A percentile compares a stretch with the other conserved stretches of the same genome.
These are phyloP conservation scores for Colletotrichum cordylinicola DNA, from an alignment of 2,329 filamentous ascomycete genomes.

Conservation along the genomic window DNA sequence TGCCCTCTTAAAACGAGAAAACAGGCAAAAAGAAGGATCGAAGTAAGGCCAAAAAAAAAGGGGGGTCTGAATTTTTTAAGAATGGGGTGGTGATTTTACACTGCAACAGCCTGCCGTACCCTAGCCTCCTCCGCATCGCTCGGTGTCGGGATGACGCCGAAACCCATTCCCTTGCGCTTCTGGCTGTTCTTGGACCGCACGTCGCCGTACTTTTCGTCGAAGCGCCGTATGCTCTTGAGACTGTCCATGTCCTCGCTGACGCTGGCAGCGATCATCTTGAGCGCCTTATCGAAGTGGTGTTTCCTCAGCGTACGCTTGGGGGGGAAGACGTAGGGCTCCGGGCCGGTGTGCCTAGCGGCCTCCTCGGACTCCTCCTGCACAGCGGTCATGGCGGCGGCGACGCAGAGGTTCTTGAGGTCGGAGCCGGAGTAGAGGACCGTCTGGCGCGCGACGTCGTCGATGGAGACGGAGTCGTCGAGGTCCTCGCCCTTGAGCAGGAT, in stretches of 20 bases:
- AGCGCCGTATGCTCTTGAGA: conserved; percentile 86
- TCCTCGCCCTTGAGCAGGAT: conserved; percentile 75
- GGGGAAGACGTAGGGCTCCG: conserved; percentile 64
- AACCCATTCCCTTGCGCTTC: conserved; percentile 62
- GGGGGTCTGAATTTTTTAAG: not conserved
- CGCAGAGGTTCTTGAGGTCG: conserved; percentile 83
- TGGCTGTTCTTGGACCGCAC: conserved; percentile 59
- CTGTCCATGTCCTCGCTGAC: conserved; percentile 94
- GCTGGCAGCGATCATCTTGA: conserved; percentile 88
- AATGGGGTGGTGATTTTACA: not conserved
- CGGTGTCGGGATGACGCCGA: conserved; percentile 51
- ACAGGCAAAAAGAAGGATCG: not conserved
- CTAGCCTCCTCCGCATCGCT: conserved; percentile 50
- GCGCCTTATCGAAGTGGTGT: conserved; percentile 83
- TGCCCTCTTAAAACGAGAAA: not conserved
- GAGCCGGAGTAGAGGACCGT: conserved; percentile 84
- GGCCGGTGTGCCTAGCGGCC: conserved; percentile 41
- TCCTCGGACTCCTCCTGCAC: conserved; percentile 73
- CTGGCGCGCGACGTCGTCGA: conserved; percentile 66
- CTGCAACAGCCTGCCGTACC: conserved; percentile 36
- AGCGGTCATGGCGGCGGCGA: conserved; percentile 79
- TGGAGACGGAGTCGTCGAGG: conserved; percentile 64
- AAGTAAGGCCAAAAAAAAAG: not conserved
- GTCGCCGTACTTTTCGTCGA: conserved; percentile 94
- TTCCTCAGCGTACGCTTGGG: conserved; percentile 69